phyloP scores from a whole-genome alignment of 306 rosid species.

The Adenanthera pavonina region DNA sequence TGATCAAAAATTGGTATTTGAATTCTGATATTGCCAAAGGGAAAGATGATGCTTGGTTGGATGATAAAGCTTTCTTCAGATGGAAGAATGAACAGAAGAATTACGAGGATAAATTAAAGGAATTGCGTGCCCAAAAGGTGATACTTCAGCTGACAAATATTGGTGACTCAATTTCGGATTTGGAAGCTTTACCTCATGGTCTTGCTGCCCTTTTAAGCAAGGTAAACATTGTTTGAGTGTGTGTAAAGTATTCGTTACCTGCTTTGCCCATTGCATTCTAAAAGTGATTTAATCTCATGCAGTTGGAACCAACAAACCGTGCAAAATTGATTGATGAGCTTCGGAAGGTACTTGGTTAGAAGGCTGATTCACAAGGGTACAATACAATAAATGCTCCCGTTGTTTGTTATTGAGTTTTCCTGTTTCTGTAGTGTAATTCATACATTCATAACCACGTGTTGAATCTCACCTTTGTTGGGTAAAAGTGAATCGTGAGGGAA shows the following conservation, averaged over 20 bases:
- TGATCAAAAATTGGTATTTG: slow-evolving; percentile 77
- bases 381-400: background rate
- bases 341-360: slow-evolving; percentile 72
- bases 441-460: slow-evolving; percentile 19
- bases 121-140: slow-evolving; percentile 86
- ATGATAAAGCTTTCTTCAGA: slow-evolving; percentile 81
- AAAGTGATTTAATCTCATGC: slow-evolving; percentile 43
- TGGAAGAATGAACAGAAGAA: slow-evolving; percentile 77
- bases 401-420: background rate
- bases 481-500: background rate
- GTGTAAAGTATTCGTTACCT: background rate
- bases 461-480: slow-evolving; percentile 19
- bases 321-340: slow-evolving; percentile 67
- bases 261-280: slow-evolving; percentile 28
- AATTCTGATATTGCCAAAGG: slow-evolving; percentile 61
- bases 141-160: slow-evolving; percentile 78
- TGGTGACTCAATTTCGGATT: slow-evolving; percentile 75
- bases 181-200: slow-evolving; percentile 96
- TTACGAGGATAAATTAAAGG: slow-evolving; percentile 79
- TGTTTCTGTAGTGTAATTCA: slow-evolving; percentile 1
- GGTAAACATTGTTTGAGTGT: slow-evolving; percentile 48
- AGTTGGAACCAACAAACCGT: slow-evolving; percentile 82
- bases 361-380: background rate
- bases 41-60: slow-evolving; percentile 71
- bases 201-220: slow-evolving; percentile 93